Conservation (phyloP, 2,329 filamentous ascomycete species). For the Gnomoniopsis sp. region DNA sequence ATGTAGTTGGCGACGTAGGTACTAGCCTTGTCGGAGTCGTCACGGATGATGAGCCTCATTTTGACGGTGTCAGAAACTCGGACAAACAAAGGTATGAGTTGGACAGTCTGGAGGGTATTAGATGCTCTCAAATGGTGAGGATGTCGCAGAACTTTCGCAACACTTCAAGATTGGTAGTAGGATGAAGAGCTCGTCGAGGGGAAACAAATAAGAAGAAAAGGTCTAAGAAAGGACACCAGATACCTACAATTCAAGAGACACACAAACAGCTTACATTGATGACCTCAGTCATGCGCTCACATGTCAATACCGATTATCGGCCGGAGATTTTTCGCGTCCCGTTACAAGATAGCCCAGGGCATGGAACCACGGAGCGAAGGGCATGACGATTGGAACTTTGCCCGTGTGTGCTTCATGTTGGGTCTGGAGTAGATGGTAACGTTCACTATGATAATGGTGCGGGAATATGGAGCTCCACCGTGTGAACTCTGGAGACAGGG, state of each 20-base stretch:
- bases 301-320: not conserved
- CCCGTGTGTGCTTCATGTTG: not conserved
- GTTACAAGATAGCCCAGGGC: not conserved
- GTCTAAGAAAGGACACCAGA: not conserved
- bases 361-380: not conserved
- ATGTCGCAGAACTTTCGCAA: not conserved
- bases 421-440: conserved; percentile 14
- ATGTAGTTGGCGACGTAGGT: conserved; percentile 72
- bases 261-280: conserved; percentile 5
- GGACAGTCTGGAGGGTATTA: not conserved
- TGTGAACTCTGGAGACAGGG: conserved; percentile 13
- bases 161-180: not conserved
- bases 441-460: conserved; percentile 7
- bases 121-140: no score
- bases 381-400: not conserved
- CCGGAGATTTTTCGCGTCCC: not conserved
- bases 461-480: conserved; percentile 7
- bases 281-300: conserved; percentile 12
- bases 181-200: not conserved
- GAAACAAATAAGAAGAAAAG: not conserved
- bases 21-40: conserved; percentile 59
- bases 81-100: not conserved
- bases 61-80: conserved; percentile 12
- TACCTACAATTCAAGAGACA: not conserved
- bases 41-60: conserved; percentile 72